Evolutionary conservation across 208 protist genomes (phyloP).

Genomic region (Trypanosoma platydactyli): DNA sequence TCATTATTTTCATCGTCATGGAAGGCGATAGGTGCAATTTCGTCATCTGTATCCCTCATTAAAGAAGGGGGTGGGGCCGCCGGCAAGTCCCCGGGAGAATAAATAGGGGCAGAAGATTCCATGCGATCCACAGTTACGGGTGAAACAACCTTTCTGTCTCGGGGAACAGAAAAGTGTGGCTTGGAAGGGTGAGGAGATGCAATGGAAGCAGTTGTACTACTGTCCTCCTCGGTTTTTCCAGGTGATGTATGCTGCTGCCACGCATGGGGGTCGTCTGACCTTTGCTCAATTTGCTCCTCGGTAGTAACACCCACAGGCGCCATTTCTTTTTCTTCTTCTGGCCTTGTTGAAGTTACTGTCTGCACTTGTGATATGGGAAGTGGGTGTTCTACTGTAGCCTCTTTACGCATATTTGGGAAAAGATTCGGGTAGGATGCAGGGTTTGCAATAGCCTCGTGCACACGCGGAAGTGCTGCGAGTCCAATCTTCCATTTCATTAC

Average conservation of each 20-base stretch:
- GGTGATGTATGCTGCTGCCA: background rate
- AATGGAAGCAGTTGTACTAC: background rate
- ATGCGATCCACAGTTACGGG: background rate
- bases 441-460: conserved; percentile 90
- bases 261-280: too few relatives aligned
- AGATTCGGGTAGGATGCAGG: conserved; percentile 95
- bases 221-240: background rate
- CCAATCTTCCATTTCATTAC: conserved; percentile 91
- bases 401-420: conserved; percentile 70
- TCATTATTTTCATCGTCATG: background rate
- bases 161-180: background rate
- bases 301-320: background rate
- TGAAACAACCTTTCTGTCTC: background rate
- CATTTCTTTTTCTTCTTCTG: background rate
- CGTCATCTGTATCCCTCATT: background rate
- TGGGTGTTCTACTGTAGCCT: background rate
- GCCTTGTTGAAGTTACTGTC: background rate
- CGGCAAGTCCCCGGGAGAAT: background rate
- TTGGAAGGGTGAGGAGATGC: conserved; percentile 4
- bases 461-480: conserved; percentile 69
- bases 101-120: background rate
- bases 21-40: background rate
- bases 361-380: background rate
- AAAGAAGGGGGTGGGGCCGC: conserved; percentile 20
- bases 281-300: too few relatives aligned